Percentiles rank a stretch among this genome's conserved stretches.
Evolutionary conservation across 2,329 filamentous ascomycete species (phyloP).

Genomic region (Emmonsiellopsis sp.): DNA sequence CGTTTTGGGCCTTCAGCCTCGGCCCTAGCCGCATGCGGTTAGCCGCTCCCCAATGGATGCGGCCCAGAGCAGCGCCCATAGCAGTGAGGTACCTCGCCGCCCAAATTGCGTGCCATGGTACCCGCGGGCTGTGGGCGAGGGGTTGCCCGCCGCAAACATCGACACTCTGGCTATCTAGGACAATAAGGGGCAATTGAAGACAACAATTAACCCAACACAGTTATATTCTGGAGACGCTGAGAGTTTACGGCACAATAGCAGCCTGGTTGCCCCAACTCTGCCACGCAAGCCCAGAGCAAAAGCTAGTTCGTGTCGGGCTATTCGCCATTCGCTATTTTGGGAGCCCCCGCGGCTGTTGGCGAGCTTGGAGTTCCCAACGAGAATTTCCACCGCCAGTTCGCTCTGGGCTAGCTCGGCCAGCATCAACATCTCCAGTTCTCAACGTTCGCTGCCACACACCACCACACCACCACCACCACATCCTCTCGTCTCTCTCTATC

Average conservation of each 20-base stretch:
- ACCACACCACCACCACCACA: not conserved
- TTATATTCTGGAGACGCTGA: not conserved
- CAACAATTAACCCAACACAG: no score
- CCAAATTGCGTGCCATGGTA: not conserved
- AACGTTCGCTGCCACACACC: not conserved
- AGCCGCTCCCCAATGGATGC: slow-evolving; percentile 13
- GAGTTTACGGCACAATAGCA: not conserved
- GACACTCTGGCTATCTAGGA: no score
- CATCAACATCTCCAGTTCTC: not conserved
- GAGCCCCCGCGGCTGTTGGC: not conserved
- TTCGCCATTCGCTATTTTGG: not conserved
- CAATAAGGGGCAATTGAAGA: no score
- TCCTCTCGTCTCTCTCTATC: not conserved
- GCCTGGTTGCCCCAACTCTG: no score
- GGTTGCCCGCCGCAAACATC: no score
- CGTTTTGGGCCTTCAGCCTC: not conserved
- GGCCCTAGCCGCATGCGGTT: slow-evolving; percentile 6
- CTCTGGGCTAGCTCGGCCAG: no score
- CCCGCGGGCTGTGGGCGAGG: no score
- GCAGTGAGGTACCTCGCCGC: not conserved
- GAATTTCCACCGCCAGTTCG: not conserved
- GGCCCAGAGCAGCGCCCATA: not conserved
- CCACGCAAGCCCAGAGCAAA: no score
- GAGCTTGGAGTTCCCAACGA: not conserved
- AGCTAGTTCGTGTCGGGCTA: no score